Percentiles rank a stretch among this genome's conserved stretches.
Evolutionary conservation across 1,284 basidiomycete species (phyloP).

Genomic region (Meripilus lineatus): DNA sequence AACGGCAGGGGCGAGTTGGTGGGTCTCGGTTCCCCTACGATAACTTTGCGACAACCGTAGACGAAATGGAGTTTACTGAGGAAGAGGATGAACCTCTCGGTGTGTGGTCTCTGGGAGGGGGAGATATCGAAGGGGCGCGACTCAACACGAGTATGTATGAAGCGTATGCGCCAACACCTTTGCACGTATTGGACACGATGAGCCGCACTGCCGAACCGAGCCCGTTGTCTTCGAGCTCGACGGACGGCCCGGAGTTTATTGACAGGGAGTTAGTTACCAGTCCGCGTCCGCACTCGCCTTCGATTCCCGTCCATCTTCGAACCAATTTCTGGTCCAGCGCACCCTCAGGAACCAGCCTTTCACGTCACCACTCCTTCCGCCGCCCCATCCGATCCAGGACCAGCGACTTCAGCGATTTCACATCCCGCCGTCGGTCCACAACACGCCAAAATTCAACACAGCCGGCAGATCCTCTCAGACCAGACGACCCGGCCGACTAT

Average conservation of each 20-base stretch:
- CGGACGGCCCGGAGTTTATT: background rate
- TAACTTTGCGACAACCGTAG: conserved; percentile 43
- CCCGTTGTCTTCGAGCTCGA: background rate
- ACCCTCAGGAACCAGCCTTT: conserved; percentile 23
- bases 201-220: conserved; percentile 9
- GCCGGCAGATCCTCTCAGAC: conserved; percentile 12
- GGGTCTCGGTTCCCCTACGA: conserved; percentile 24
- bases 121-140: conserved; percentile 45
- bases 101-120: no score
- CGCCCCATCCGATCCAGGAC: conserved; percentile 46
- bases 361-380: conserved; percentile 46
- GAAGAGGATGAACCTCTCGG: conserved; percentile 65
- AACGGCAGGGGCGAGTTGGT: conserved; percentile 22
- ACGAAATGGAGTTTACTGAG: conserved; percentile 44
- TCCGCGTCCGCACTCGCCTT: conserved; percentile 19
- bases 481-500: conserved; percentile 18
- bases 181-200: conserved; percentile 13
- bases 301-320: conserved; percentile 9
- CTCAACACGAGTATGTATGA: conserved; percentile 49
- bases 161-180: conserved; percentile 21
- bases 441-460: conserved; percentile 16
- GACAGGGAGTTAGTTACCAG: conserved; percentile 14
- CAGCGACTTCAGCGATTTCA: conserved; percentile 65
- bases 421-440: conserved; percentile 46
- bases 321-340: conserved; percentile 9